Evolutionary conservation across 1,284 basidiomycete genomes (phyloP).

Genomic region (Mycocalia duriaeana): DNA sequence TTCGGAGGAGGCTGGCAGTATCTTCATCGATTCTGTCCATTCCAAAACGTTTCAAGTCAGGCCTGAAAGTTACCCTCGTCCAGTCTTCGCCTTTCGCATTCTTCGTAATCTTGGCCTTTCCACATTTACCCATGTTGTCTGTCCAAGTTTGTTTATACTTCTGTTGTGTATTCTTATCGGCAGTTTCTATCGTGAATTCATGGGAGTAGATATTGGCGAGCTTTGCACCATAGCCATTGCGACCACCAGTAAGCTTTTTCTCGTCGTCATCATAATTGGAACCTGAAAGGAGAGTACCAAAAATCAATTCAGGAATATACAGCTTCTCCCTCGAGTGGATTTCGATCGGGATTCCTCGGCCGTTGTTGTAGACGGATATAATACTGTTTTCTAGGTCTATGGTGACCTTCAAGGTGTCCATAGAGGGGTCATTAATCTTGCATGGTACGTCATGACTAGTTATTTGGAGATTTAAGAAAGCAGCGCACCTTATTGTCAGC

Average conservation of each 20-base stretch:
- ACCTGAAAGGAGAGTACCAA: slow-evolving; percentile 91
- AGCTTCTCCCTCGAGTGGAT: slow-evolving; percentile 92
- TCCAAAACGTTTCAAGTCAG: slow-evolving; percentile 88
- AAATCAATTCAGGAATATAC: slow-evolving; percentile 97
- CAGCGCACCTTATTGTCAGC: slow-evolving; percentile 91
- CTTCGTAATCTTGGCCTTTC: slow-evolving; percentile 89
- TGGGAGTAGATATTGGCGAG: slow-evolving; percentile 98
- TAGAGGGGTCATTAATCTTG: slow-evolving; percentile 83
- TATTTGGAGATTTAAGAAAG: background rate
- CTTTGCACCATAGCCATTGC: slow-evolving; percentile 98
- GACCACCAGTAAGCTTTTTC: slow-evolving; percentile 97
- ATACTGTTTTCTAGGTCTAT: slow-evolving; percentile 82
- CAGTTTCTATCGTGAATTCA: slow-evolving; percentile 97
- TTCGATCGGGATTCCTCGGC: slow-evolving; percentile 94
- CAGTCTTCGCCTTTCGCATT: slow-evolving; percentile 85
- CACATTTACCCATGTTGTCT: slow-evolving; percentile 88
- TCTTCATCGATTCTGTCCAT: slow-evolving; percentile 93
- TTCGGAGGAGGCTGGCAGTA: slow-evolving; percentile 84
- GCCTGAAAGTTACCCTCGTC: slow-evolving; percentile 93
- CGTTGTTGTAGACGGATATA: slow-evolving; percentile 96
- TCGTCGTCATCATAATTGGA: slow-evolving; percentile 99
- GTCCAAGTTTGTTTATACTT: slow-evolving; percentile 97
- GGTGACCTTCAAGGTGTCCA: slow-evolving; percentile 86
- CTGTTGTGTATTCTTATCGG: slow-evolving; percentile 80
- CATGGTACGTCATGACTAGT: background rate